Evolutionary conservation across 2,329 filamentous ascomycete genomes (phyloP).

Genomic region (Aureobasidium sp.): DNA sequence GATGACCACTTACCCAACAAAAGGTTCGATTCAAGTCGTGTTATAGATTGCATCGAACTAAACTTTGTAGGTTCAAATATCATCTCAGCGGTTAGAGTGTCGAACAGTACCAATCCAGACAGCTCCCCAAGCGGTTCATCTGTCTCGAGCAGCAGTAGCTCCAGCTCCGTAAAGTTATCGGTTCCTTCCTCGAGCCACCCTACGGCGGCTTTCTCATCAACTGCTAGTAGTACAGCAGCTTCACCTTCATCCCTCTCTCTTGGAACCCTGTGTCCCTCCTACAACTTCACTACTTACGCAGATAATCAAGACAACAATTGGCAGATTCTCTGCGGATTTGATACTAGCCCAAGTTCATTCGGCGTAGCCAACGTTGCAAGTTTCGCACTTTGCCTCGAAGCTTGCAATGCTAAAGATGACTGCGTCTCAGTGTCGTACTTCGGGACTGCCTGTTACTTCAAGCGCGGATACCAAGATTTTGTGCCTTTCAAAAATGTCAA

Average conservation of each 20-base stretch:
- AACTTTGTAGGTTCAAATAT: no score
- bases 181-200: no score
- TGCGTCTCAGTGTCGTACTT: constrained; percentile 15
- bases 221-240: constrained; percentile 16
- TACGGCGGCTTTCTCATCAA: no score
- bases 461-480: not conserved
- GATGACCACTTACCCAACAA: constrained; percentile 14
- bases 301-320: constrained; percentile 2
- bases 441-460: constrained; percentile 17
- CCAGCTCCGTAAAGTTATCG: no score
- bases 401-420: constrained; percentile 5
- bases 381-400: constrained; percentile 13
- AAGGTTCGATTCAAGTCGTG: no score
- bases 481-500: not conserved
- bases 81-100: constrained; percentile 15
- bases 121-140: constrained; percentile 21
- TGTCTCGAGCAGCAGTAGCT: constrained; percentile 17
- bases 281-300: constrained; percentile 12
- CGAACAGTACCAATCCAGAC: not conserved
- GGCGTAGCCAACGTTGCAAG: not conserved
- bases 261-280: not conserved
- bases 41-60: no score
- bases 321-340: constrained; percentile 6
- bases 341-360: not conserved
- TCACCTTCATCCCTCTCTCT: not conserved